phyloP scores from a whole-genome alignment of 495 filamentous ascomycete genomes.

The Aeminium ludgeri region DNA sequence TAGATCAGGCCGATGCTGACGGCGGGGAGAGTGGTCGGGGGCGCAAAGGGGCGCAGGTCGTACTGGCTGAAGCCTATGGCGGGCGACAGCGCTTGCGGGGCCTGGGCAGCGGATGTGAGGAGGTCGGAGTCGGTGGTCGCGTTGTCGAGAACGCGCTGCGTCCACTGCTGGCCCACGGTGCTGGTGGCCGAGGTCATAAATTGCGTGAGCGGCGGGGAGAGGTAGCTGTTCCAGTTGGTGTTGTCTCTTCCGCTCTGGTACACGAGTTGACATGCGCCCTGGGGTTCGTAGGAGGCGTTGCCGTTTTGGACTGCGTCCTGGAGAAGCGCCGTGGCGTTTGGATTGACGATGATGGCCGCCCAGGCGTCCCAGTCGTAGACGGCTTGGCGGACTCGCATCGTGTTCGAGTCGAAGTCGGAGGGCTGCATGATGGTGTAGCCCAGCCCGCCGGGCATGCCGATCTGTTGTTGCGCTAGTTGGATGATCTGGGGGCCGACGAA shows the following conservation, averaged over 20 bases:
- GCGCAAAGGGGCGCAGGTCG: slow-evolving; percentile 47
- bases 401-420: slow-evolving; percentile 39
- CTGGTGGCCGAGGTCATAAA: slow-evolving; percentile 31
- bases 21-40: slow-evolving; percentile 38
- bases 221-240: slow-evolving; percentile 35
- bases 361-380: slow-evolving; percentile 47
- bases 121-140: slow-evolving; percentile 22
- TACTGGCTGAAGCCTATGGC: slow-evolving; percentile 43
- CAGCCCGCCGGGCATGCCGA: slow-evolving; percentile 4
- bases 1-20: slow-evolving; percentile 54
- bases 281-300: slow-evolving; percentile 47
- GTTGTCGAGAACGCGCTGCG: slow-evolving; percentile 25
- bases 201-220: slow-evolving; percentile 32
- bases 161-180: slow-evolving; percentile 40
- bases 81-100: slow-evolving; percentile 45
- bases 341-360: slow-evolving; percentile 47
- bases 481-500: slow-evolving; percentile 17
- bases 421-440: slow-evolving; percentile 19
- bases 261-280: slow-evolving; percentile 42
- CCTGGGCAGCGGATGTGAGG: slow-evolving; percentile 27
- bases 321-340: slow-evolving; percentile 47
- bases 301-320: slow-evolving; percentile 37
- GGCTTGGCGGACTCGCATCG: slow-evolving; percentile 39
- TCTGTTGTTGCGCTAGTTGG: slow-evolving; percentile 10
- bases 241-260: slow-evolving; percentile 43